phyloP scores from a whole-genome alignment of 2,329 filamentous ascomycete genomes.

The Microdochium bolleyi region DNA sequence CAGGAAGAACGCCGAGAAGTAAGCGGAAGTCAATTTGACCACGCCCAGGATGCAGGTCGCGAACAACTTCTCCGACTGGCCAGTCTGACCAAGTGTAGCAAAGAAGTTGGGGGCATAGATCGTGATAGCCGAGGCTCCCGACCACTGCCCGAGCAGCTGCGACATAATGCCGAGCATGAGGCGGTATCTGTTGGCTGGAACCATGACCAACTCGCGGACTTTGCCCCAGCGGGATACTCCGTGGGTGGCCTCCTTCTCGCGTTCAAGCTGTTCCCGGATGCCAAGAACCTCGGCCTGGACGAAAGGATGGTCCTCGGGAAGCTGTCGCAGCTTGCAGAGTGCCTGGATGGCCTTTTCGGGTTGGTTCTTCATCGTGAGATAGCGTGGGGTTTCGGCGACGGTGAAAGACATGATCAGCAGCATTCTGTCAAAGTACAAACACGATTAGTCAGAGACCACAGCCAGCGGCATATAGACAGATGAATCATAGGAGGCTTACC shows the following conservation, averaged over 20 bases:
- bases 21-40: constrained; percentile 41
- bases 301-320: constrained; percentile 24
- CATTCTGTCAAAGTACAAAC: neutral
- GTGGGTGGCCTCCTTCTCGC: constrained; percentile 37
- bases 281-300: constrained; percentile 12
- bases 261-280: constrained; percentile 27
- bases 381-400: constrained; percentile 6
- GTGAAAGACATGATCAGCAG: constrained; percentile 5
- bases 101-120: constrained; percentile 51
- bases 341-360: constrained; percentile 5
- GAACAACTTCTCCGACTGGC: constrained; percentile 44
- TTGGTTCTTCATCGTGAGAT: constrained; percentile 5
- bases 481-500: neutral
- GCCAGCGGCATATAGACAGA: too few relatives aligned
- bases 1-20: constrained; percentile 49
- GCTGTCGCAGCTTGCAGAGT: constrained; percentile 4
- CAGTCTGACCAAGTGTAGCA: constrained; percentile 42
- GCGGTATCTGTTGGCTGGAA: constrained; percentile 33
- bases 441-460: neutral
- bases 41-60: constrained; percentile 50
- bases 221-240: constrained; percentile 32
- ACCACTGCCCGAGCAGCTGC: constrained; percentile 34
- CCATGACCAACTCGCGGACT: constrained; percentile 31
- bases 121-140: constrained; percentile 36
- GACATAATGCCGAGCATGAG: constrained; percentile 34